Percentiles rank a stretch among this genome's conserved stretches.
These are phyloP conservation scores for Sugiyamaella americana DNA, from an alignment of 805 yeast genomes.

Conservation along the genomic window DNA sequence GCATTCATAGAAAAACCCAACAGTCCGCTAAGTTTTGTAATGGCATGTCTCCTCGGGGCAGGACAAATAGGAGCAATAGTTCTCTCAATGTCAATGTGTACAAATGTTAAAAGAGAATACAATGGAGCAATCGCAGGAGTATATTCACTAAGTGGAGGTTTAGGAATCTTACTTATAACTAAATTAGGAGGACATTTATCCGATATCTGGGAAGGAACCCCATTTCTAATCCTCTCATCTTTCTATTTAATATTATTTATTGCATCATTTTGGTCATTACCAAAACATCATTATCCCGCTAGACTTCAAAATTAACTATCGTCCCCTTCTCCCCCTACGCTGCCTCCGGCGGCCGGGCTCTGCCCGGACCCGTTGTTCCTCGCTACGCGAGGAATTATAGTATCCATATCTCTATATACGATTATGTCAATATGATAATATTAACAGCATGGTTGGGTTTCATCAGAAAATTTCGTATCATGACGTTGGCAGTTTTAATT, in stretches of 20 bases:
- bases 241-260: conserved; percentile 30
- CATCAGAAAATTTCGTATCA: no score
- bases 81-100: conserved; percentile 56
- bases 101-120: conserved; percentile 39
- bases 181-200: conserved; percentile 58
- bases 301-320: no score
- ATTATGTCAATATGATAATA: no score
- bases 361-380: no score
- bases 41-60: conserved; percentile 47
- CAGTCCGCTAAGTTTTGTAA: conserved; percentile 31
- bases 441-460: no score
- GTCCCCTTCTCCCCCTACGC: no score
- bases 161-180: conserved; percentile 56
- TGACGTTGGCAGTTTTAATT: no score
- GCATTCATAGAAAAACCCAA: conserved; percentile 33
- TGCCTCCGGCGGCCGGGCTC: no score
- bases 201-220: conserved; percentile 52
- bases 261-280: conserved; percentile 3
- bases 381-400: no score
- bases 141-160: conserved; percentile 60
- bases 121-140: conserved; percentile 67
- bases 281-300: no score
- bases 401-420: no score
- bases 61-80: conserved; percentile 59
- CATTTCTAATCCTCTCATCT: conserved; percentile 48